Conservation (phyloP, 352 stramenopile species). For the Chrysophaeum taylorii region DNA sequence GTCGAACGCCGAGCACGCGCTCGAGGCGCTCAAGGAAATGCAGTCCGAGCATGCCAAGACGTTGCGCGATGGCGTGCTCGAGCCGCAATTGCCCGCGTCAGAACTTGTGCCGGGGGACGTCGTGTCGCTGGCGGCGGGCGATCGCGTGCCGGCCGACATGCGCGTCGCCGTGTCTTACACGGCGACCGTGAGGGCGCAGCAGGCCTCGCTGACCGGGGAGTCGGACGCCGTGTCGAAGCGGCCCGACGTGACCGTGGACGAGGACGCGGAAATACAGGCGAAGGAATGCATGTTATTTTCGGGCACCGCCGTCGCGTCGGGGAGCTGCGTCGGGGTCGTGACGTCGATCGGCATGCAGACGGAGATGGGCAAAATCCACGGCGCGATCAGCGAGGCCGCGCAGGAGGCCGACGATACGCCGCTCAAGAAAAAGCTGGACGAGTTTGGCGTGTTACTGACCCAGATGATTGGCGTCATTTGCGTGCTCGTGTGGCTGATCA, state of each 20-base stretch:
- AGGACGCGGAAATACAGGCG: constrained; percentile 30
- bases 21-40: constrained; percentile 78
- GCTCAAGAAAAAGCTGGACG: constrained; percentile 69
- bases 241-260: constrained; percentile 15
- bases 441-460: constrained; percentile 70
- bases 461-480: constrained; percentile 76
- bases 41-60: constrained; percentile 51
- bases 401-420: constrained; percentile 65
- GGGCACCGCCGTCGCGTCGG: constrained; percentile 75
- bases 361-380: constrained; percentile 77
- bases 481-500: constrained; percentile 44
- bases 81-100: not conserved
- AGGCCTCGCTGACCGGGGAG: constrained; percentile 74
- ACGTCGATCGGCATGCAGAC: constrained; percentile 59
- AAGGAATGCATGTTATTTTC: constrained; percentile 79
- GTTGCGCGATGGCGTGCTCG: constrained; percentile 27
- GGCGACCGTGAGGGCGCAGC: constrained; percentile 28
- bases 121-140: constrained; percentile 76
- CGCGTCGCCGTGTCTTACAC: constrained; percentile 28
- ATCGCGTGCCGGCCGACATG: constrained; percentile 76
- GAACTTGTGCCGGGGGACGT: constrained; percentile 65
- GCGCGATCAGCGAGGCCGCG: constrained; percentile 74
- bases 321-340: constrained; percentile 33
- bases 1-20: constrained; percentile 71
- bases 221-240: constrained; percentile 71